Evolutionary conservation across 2,329 filamentous ascomycete genomes (phyloP), one percentile per base, ranked within the genome.

Genomic region (Pseudocercospora vitis): DNA sequence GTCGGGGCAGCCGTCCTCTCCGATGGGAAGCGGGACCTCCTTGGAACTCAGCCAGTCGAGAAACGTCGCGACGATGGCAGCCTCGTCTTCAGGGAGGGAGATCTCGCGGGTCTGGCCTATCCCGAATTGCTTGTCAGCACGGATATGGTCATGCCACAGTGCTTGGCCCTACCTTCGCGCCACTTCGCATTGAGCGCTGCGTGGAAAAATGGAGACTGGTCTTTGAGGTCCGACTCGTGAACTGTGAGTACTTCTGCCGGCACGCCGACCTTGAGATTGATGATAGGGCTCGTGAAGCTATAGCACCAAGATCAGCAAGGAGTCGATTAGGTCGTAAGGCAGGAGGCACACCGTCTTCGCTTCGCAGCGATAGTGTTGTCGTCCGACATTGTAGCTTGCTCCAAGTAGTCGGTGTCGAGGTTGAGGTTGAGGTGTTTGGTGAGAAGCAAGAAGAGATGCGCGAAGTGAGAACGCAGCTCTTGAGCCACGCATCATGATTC

Each of bases 141-240:
- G 16, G 31, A 12, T 32, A 11, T 32, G 5, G 8, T 4, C 12
- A 1, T 4, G 16, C 12, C 31, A 11, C 31, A 31, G 33, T 23
- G 12, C 9, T 9, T 29, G 19, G 11, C 50, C 51, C 12, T 54
- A 23, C 53, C 53, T 23, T 59, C 53, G 16, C 45, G 21, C 47
- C 53, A 59, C 19, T 52, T 54, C 21, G 39, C 29, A 21, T 55
- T 29, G 7, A 55, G 37, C 2, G 55, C 53, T 9, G 37, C 37
- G 18, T 24, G 19, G 19, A 56, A 56, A 42, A 52, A 54, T 11
- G 16, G 14, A 1, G 47, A 52, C 4, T 23, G 11, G 2, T 29
- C 26, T 18, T 40, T 50, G 31, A 56, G 26, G 33, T 53, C 12
- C 3, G 9, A 14, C 39, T 59, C 54, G 39, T 57, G 57, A 3